A percentile compares a stretch with the other conserved stretches of the same genome.
Evolutionary conservation across 805 yeast species (phyloP).

Genomic region (Yamadazyma tumulicola): DNA sequence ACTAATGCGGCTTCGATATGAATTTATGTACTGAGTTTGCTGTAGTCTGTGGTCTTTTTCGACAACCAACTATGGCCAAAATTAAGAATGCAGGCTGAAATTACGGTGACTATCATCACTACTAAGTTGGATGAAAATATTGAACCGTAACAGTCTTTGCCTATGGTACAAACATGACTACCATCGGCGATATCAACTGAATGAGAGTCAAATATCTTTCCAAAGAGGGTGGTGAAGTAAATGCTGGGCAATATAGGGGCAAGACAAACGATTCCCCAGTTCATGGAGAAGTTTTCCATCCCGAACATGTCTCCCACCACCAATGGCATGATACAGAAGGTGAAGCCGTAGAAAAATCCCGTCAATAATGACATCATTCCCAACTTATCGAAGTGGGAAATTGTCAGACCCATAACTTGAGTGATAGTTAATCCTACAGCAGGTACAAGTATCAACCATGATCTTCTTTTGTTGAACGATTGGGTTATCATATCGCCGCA

Average conservation of each 20-base stretch:
- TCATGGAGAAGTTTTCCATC: slow-evolving; percentile 58
- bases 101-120: slow-evolving; percentile 16
- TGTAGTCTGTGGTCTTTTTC: slow-evolving; percentile 1
- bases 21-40: slow-evolving; percentile 2
- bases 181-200: slow-evolving; percentile 15
- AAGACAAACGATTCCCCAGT: slow-evolving; percentile 69
- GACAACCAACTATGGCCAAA: slow-evolving; percentile 10
- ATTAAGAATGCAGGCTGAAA: slow-evolving; percentile 8
- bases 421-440: slow-evolving; percentile 43
- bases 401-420: slow-evolving; percentile 45
- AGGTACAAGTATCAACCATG: slow-evolving; percentile 55
- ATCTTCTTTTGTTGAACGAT: slow-evolving; percentile 43
- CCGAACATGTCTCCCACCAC: slow-evolving; percentile 75
- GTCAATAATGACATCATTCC: slow-evolving; percentile 52
- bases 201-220: slow-evolving; percentile 55
- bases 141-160: slow-evolving; percentile 41
- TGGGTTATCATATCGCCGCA: slow-evolving; percentile 58
- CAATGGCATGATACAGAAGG: slow-evolving; percentile 72
- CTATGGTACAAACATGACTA: slow-evolving; percentile 24
- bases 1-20: slow-evolving; percentile 1
- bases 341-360: slow-evolving; percentile 71
- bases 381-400: slow-evolving; percentile 33
- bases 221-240: slow-evolving; percentile 60
- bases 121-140: slow-evolving; percentile 38
- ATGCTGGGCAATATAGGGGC: slow-evolving; percentile 65